These are phyloP conservation scores for Capsaspora owczarzaki DNA, from an alignment of 78 protist genomes.

Conservation along the genomic window DNA sequence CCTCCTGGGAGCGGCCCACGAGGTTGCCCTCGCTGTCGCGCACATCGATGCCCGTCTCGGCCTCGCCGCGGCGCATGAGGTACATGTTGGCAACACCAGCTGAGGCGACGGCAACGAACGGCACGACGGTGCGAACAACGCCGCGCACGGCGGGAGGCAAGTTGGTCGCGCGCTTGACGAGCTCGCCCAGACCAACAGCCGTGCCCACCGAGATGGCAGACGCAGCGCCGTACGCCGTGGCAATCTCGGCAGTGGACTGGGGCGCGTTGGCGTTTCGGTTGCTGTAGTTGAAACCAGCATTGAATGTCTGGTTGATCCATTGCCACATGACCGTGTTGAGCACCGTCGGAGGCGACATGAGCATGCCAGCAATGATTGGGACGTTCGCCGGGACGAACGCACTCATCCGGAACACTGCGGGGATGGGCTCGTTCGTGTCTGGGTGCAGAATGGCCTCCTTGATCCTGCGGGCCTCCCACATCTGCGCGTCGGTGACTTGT, in stretches of 20 bases:
- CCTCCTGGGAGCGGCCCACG: background rate
- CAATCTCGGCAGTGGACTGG: background rate
- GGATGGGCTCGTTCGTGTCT: constrained; percentile 56
- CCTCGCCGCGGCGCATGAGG: constrained; percentile 24
- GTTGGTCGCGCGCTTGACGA: background rate
- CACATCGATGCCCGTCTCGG: constrained; percentile 28
- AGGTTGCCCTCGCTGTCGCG: constrained; percentile 14
- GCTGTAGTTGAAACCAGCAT: constrained; percentile 46
- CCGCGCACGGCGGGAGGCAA: background rate
- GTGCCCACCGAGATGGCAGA: background rate
- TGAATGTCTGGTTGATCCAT: constrained; percentile 30
- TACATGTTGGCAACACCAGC: constrained; percentile 15
- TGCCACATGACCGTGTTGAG: constrained; percentile 34
- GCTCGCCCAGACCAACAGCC: background rate
- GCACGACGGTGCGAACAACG: background rate
- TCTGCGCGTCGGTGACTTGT: constrained; percentile 5
- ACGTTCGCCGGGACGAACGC: constrained; percentile 6
- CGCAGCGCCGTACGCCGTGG: constrained; percentile 11
- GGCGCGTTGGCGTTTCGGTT: constrained; percentile 16
- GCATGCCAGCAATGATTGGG: constrained; percentile 26
- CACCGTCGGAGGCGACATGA: constrained; percentile 25
- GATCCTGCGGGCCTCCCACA: constrained; percentile 65
- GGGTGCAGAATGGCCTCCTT: constrained; percentile 60
- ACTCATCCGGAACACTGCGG: constrained; percentile 50
- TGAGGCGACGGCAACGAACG: constrained; percentile 17